Conservation (phyloP, 2,329 filamentous ascomycete species). For the Ophiognomonia clavigignenti-juglandacearum region DNA sequence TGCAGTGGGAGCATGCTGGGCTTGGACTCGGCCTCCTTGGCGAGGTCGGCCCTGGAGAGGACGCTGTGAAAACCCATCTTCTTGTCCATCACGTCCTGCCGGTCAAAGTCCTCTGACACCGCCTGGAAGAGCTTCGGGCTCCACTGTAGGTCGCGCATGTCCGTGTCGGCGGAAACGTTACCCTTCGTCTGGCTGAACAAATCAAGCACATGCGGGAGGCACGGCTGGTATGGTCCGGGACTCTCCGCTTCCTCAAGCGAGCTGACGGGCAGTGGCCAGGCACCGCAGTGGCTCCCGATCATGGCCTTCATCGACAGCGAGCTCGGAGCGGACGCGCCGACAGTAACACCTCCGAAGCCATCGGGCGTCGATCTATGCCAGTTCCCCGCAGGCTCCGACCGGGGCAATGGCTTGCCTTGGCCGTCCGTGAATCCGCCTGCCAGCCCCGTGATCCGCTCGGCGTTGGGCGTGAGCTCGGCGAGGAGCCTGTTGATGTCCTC, state of each 20-base stretch:
- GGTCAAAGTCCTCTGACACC: constrained; percentile 29
- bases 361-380: no score
- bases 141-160: constrained; percentile 26
- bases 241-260: constrained; percentile 36
- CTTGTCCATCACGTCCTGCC: constrained; percentile 26
- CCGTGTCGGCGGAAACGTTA: constrained; percentile 8
- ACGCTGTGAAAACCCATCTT: constrained; percentile 26
- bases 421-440: constrained; percentile 11
- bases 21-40: neutral
- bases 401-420: constrained; percentile 13
- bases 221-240: constrained; percentile 37
- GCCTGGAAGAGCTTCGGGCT: constrained; percentile 29
- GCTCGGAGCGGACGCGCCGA: constrained; percentile 34
- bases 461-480: constrained; percentile 24
- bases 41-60: constrained; percentile 12
- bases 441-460: constrained; percentile 21
- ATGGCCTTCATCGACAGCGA: constrained; percentile 42
- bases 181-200: constrained; percentile 25
- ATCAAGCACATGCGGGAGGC: constrained; percentile 35
- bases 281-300: constrained; percentile 35
- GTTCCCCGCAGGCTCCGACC: constrained; percentile 21
- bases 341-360: constrained; percentile 31
- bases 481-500: constrained; percentile 25
- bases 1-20: constrained; percentile 21
- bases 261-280: constrained; percentile 35